Evolutionary conservation across 2,329 filamentous ascomycete species (phyloP).

Genomic region (Cladophialophora bantiana): DNA sequence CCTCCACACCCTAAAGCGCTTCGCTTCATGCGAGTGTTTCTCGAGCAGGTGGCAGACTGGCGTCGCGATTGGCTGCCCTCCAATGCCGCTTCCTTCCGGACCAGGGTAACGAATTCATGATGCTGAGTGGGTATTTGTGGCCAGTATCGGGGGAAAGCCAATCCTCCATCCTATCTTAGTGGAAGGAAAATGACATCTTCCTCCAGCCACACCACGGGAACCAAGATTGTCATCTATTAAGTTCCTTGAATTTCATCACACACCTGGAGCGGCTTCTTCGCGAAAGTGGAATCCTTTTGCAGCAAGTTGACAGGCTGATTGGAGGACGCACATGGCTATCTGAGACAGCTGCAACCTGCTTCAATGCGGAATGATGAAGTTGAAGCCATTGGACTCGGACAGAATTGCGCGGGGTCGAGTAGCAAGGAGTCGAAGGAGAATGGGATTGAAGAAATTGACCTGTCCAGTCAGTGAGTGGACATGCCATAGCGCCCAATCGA

Average conservation of each 20-base stretch:
- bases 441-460: neutral
- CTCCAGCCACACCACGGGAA: slow-evolving; percentile 6
- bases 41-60: neutral
- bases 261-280: slow-evolving; percentile 13
- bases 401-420: slow-evolving; percentile 24
- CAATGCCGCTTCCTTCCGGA: slow-evolving; percentile 5
- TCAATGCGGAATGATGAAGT: slow-evolving; percentile 15
- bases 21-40: slow-evolving; percentile 14
- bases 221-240: slow-evolving; percentile 2
- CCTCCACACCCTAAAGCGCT: slow-evolving; percentile 11
- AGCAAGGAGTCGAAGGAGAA: neutral
- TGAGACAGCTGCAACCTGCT: slow-evolving; percentile 27
- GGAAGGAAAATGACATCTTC: slow-evolving; percentile 3
- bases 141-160: neutral
- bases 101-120: slow-evolving; percentile 23
- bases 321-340: slow-evolving; percentile 14
- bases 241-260: slow-evolving; percentile 18
- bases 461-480: slow-evolving; percentile 25
- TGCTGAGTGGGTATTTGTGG: neutral
- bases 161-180: neutral
- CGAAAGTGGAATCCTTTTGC: slow-evolving; percentile 15
- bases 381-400: slow-evolving; percentile 21
- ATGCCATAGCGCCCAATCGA: slow-evolving; percentile 25
- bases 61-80: slow-evolving; percentile 9
- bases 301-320: slow-evolving; percentile 14